Conservation (phyloP, 176 grass and related monocot genomes). For the Phragmites australis region DNA sequence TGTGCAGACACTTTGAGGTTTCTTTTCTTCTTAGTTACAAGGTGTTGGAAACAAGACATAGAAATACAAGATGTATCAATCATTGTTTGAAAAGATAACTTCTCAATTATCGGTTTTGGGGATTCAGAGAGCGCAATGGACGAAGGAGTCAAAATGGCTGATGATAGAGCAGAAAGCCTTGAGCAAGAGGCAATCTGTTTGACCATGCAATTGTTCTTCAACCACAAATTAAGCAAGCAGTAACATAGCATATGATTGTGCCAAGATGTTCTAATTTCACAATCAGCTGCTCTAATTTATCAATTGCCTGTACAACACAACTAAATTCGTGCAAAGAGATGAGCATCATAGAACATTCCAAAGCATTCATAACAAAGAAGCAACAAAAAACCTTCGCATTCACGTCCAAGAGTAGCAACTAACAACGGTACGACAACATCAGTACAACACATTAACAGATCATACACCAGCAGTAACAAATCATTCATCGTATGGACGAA, state of each 20-base stretch:
- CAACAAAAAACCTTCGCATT: background rate
- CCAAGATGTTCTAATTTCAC: background rate
- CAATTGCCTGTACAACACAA: background rate
- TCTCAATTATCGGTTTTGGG: background rate
- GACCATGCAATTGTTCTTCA: conserved; percentile 14
- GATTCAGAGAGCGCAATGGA: background rate
- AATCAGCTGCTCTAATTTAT: background rate
- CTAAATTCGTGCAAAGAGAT: background rate
- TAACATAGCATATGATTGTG: background rate
- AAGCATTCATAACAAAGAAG: background rate
- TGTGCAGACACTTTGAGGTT: background rate
- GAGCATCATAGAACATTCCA: background rate
- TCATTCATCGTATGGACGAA: background rate
- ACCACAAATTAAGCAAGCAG: background rate
- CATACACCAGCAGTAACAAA: background rate
- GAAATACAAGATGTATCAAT: conserved; percentile 10
- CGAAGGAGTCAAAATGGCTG: background rate
- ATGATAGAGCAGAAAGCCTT: background rate
- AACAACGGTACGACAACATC: conserved; percentile 6
- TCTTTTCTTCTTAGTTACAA: background rate
- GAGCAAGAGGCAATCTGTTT: background rate
- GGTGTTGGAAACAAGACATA: background rate
- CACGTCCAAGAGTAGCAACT: background rate
- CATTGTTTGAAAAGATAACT: conserved; percentile 1
- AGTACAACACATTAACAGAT: background rate